Conservation (phyloP, 495 filamentous ascomycete genomes). For the Penicillium angulare region DNA sequence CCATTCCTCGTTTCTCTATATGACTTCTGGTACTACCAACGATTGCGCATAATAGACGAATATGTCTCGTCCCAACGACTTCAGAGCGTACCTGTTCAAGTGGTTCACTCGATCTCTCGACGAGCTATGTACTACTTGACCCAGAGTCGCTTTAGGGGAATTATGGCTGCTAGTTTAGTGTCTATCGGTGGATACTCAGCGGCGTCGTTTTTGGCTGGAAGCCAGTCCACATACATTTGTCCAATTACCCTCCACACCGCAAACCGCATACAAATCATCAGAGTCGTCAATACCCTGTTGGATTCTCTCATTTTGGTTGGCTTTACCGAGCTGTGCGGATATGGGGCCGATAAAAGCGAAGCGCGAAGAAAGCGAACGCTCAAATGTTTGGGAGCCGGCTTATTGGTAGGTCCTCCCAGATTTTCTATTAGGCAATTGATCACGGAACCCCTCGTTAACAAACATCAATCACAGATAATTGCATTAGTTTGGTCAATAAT, state of each 20-base stretch:
- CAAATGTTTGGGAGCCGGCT: conserved; percentile 32
- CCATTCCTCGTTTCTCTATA: conserved; percentile 46
- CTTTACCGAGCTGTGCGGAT: conserved; percentile 27
- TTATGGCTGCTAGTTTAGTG: conserved; percentile 36
- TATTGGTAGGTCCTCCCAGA: conserved; percentile 35
- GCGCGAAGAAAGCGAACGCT: conserved; percentile 26
- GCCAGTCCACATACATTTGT: conserved; percentile 49
- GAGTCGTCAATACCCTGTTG: conserved; percentile 25
- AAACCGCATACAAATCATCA: conserved; percentile 23
- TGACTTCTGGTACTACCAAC: conserved; percentile 41
- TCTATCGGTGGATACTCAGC: conserved; percentile 28
- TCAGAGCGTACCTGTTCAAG: conserved; percentile 15
- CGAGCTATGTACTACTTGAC: conserved; percentile 27
- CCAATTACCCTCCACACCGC: conserved; percentile 29
- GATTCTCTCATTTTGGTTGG: conserved; percentile 39
- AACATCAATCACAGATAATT: conserved; percentile 21
- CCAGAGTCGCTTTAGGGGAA: conserved; percentile 27
- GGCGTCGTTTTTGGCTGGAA: conserved; percentile 24
- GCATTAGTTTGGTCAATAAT: conserved; percentile 31
- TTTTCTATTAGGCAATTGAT: neutral
- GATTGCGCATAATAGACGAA: conserved; percentile 18
- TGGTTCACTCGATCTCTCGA: conserved; percentile 18
- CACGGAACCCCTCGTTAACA: conserved; percentile 3
- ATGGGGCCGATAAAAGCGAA: conserved; percentile 15
- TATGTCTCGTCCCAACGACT: conserved; percentile 23